Evolutionary conservation across 2,329 filamentous ascomycete genomes (phyloP).

Genomic region (Diaporthe sp.): DNA sequence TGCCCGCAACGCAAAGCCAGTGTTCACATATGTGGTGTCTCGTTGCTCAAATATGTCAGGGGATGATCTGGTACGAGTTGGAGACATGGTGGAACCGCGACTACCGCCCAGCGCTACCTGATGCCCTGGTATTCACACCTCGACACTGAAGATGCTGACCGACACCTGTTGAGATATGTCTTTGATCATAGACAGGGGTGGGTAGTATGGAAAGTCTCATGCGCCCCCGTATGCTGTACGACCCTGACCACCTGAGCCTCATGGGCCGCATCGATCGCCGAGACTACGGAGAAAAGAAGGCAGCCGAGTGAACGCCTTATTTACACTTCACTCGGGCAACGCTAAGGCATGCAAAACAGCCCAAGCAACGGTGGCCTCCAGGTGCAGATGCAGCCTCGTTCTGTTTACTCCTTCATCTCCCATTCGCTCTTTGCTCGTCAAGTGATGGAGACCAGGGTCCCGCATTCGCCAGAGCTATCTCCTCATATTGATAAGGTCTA

Average conservation of each 20-base stretch:
- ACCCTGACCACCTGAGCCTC: slow-evolving; percentile 21
- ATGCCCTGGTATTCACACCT: slow-evolving; percentile 1
- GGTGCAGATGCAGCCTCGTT: slow-evolving; percentile 11
- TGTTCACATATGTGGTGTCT: slow-evolving; percentile 14
- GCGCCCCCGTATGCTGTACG: slow-evolving; percentile 11
- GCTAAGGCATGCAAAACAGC: slow-evolving; percentile 22
- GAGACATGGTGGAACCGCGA: slow-evolving; percentile 17
- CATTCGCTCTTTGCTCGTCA: slow-evolving; percentile 4
- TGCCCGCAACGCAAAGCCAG: slow-evolving; percentile 7
- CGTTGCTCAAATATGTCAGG: slow-evolving; percentile 37
- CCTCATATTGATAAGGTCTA: slow-evolving; percentile 21
- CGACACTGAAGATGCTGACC: not conserved
- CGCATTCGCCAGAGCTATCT: slow-evolving; percentile 12
- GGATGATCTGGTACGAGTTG: slow-evolving; percentile 32
- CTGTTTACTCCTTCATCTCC: not conserved
- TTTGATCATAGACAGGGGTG: not conserved
- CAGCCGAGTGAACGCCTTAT: slow-evolving; percentile 1
- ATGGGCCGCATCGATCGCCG: slow-evolving; percentile 23
- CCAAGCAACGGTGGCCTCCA: not conserved
- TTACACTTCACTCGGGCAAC: slow-evolving; percentile 25
- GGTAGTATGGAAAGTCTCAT: slow-evolving; percentile 11
- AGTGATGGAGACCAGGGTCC: not conserved
- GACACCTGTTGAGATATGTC: not conserved
- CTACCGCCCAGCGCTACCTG: not conserved
- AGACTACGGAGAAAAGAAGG: not conserved